Evolutionary conservation across 805 yeast species (phyloP).

Genomic region (Ogataea angusta): DNA sequence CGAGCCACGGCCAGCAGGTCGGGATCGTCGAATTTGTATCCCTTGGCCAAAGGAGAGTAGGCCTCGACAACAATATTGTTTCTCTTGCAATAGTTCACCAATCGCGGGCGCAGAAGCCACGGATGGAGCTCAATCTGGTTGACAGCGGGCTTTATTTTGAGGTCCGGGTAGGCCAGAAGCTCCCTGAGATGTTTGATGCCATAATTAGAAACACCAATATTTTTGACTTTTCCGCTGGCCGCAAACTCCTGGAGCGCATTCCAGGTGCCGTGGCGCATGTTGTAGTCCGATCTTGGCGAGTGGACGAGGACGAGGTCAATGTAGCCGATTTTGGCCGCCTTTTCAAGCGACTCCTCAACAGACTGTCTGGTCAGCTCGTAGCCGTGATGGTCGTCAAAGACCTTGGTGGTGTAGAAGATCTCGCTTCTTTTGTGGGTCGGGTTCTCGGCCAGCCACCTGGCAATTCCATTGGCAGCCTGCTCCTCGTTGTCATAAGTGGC

Average conservation of each 20-base stretch:
- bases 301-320: conserved; percentile 55
- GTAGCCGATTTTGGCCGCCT: conserved; percentile 44
- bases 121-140: conserved; percentile 53
- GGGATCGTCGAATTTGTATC: conserved; percentile 43
- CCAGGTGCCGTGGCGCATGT: conserved; percentile 48
- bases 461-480: conserved; percentile 59
- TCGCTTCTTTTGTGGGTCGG: conserved; percentile 34
- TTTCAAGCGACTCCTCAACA: conserved; percentile 40
- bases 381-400: conserved; percentile 30
- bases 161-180: conserved; percentile 43
- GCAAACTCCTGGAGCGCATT: conserved; percentile 55
- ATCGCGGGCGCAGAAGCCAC: conserved; percentile 44
- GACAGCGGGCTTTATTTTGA: conserved; percentile 42
- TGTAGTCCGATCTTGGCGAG: conserved; percentile 45
- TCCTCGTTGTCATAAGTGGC: conserved; percentile 61
- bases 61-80: conserved; percentile 56
- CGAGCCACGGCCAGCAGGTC: conserved; percentile 42
- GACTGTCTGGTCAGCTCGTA: conserved; percentile 41
- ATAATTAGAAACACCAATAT: conserved; percentile 64
- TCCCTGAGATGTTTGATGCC: conserved; percentile 57
- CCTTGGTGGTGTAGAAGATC: conserved; percentile 41
- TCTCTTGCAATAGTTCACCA: conserved; percentile 41
- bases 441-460: conserved; percentile 35
- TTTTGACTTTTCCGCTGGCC: conserved; percentile 44
- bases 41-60: conserved; percentile 63